Base-by-base conservation (phyloP, 2,329 filamentous ascomycete species). In the Dothistroma septosporum region DNA sequence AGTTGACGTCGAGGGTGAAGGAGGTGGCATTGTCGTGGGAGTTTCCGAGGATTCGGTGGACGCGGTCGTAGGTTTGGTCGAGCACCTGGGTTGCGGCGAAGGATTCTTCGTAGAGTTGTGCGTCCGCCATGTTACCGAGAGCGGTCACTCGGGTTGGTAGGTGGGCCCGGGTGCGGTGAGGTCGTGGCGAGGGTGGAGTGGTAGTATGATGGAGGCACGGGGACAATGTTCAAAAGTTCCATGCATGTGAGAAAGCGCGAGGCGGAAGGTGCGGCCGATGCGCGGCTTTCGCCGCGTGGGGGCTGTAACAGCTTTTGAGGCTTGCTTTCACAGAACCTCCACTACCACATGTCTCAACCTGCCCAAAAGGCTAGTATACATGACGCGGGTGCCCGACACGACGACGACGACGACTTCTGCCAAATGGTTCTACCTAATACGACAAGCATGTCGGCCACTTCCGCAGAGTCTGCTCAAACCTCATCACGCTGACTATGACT, bases 1-100 rank as follows among this genome's bases (percentile, higher is more conserved):
- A 89, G 81, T 97, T 97, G 78, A 97, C 87, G 78, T 99, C 94
- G 62, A 99, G 89, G 6, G 86, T 87, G 80, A 97, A 87, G 65
- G 85, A 83, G 32, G 89, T 90, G 65, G 85, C 82, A 69, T 84
- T 85, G 78, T 96, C 91, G 68, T 84, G 82, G 24, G 89, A 93
- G 55, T 84, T 89, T 73, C 86, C 92, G 58, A 81, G 85, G 73
- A 97, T 85, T 69, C 94, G 93, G 58, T 91, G 89, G 28, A 97
- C 93, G 66, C 93, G 91, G 79, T 97, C 94, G 78, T 99, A 99
- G 79, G 97, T 96, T 72, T 87, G 85, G 72, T 87, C 84, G 79
- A 96, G 90, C 57, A 97, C 84, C 52, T 66, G 68, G 53, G 69
- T 71, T 53, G 69, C 67, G 55, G 66, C 65, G 64, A 68, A 68